Conservation (phyloP, 371 early-diverging fungal genomes). For the Rhizomucor pusillus region DNA sequence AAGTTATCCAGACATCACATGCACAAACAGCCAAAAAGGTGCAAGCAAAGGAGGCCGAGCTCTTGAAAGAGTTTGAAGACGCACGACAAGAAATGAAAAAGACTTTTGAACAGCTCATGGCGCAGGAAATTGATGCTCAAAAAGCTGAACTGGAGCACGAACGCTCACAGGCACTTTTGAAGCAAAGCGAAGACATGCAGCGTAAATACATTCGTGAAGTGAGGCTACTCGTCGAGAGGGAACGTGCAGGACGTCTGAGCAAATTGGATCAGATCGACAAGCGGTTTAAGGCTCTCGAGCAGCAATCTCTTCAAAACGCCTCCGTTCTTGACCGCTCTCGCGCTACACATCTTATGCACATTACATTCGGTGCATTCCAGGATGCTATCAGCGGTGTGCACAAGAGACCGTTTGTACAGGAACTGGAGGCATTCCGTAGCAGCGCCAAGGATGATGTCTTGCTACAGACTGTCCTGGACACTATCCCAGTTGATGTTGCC, state of each 20-base stretch:
- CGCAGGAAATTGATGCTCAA: slow-evolving; percentile 35
- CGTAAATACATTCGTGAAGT: slow-evolving; percentile 66
- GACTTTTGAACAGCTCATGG: slow-evolving; percentile 23
- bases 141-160: slow-evolving; percentile 35
- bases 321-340: slow-evolving; percentile 48
- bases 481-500: slow-evolving; percentile 57
- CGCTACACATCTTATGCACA: slow-evolving; percentile 46
- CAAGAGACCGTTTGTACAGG: slow-evolving; percentile 61
- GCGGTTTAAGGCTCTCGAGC: slow-evolving; percentile 72
- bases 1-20: slow-evolving; percentile 14
- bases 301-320: slow-evolving; percentile 53
- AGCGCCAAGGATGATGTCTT: slow-evolving; percentile 52
- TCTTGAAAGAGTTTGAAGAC: slow-evolving; percentile 31
- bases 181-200: slow-evolving; percentile 49
- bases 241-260: slow-evolving; percentile 84
- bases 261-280: slow-evolving; percentile 74
- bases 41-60: slow-evolving; percentile 31
- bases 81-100: slow-evolving; percentile 18
- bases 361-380: slow-evolving; percentile 48
- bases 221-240: slow-evolving; percentile 77
- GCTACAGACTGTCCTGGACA: slow-evolving; percentile 53
- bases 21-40: slow-evolving; percentile 17
- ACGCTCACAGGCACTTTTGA: slow-evolving; percentile 36
- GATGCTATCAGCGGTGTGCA: slow-evolving; percentile 31
- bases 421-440: slow-evolving; percentile 61